Evolutionary conservation across 352 stramenopile species (phyloP).

Genomic region (Globisporangium takayamanum): DNA sequence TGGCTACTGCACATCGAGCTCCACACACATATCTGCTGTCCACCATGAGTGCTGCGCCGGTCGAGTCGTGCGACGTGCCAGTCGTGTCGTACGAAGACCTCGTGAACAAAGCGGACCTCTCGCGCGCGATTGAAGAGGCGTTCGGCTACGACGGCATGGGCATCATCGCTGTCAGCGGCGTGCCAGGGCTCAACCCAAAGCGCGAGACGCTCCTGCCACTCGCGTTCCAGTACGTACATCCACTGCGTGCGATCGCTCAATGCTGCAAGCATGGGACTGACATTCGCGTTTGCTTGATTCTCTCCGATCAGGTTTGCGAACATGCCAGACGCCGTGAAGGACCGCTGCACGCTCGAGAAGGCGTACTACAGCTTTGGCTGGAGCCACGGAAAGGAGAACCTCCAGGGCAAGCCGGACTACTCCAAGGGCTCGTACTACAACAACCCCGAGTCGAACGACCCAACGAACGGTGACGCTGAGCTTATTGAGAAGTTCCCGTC

Average conservation of each 20-base stretch:
- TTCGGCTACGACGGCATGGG: constrained; percentile 89
- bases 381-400: constrained; percentile 95
- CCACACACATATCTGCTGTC: not conserved
- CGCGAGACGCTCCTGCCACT: constrained; percentile 76
- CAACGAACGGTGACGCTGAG: constrained; percentile 63
- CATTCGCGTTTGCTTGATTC: not conserved
- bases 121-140: constrained; percentile 54
- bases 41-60: not conserved
- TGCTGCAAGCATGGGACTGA: not conserved
- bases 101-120: constrained; percentile 35
- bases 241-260: not conserved
- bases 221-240: constrained; percentile 54
- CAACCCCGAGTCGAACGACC: constrained; percentile 91
- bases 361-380: constrained; percentile 95
- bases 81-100: constrained; percentile 60
- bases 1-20: not conserved
- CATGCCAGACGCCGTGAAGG: constrained; percentile 74
- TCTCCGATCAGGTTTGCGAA: constrained; percentile 40
- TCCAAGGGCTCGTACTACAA: constrained; percentile 97
- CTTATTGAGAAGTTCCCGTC: constrained; percentile 78
- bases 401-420: constrained; percentile 90
- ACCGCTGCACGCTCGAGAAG: constrained; percentile 75
- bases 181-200: constrained; percentile 74
- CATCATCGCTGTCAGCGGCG: constrained; percentile 84
- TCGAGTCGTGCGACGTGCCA: constrained; percentile 39